These are phyloP conservation scores for Botryotinia convoluta DNA, from an alignment of 2,329 filamentous ascomycete species.

Conservation along the genomic window DNA sequence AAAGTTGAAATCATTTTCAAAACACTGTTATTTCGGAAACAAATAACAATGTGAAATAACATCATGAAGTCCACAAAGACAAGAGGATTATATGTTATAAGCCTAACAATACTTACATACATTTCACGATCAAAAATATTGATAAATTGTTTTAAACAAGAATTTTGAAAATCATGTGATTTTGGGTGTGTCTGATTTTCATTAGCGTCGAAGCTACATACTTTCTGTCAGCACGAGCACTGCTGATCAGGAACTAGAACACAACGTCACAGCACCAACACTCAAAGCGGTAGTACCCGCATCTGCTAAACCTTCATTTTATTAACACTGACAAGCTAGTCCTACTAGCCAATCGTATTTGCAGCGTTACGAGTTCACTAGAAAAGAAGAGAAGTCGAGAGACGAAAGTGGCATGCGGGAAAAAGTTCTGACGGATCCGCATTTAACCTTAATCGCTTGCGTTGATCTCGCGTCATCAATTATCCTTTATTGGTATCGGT, in stretches of 20 bases:
- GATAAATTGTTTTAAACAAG: neutral
- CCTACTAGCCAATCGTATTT: neutral
- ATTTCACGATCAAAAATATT: neutral
- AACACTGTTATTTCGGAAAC: neutral
- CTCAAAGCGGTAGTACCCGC: neutral
- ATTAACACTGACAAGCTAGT: neutral
- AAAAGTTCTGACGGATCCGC: neutral
- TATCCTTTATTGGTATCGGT: neutral
- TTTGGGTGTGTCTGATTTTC: neutral
- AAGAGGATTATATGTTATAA: accelerated
- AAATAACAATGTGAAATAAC: neutral
- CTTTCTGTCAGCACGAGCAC: neutral
- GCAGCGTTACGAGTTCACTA: neutral
- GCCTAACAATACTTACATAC: neutral
- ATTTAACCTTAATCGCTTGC: neutral
- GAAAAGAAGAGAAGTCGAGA: neutral
- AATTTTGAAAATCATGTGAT: neutral
- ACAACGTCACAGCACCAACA: neutral
- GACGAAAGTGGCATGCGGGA: neutral
- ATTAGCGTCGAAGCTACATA: neutral
- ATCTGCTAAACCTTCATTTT: neutral
- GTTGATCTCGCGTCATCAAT: neutral
- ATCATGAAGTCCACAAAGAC: accelerated
- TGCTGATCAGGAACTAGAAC: neutral
- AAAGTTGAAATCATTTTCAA: neutral